Evolutionary conservation across 305 asterid species (phyloP), one percentile per base, ranked within the genome.

Genomic region (Solanum hybrid): DNA sequence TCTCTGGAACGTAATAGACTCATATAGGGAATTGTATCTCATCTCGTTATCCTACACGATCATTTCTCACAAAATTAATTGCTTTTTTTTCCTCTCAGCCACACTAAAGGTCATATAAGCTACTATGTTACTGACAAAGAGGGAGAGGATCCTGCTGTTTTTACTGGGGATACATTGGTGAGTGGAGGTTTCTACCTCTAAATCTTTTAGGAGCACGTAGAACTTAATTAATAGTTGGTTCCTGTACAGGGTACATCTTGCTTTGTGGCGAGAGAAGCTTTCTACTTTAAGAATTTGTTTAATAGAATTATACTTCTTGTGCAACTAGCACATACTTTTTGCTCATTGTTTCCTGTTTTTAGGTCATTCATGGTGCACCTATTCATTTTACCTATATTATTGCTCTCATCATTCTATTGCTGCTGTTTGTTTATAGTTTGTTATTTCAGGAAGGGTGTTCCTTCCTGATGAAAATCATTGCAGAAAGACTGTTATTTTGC

Each of bases 151-250:
- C 97, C 97, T 72, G 98, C 97, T 39, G 98, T 97, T 89, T 97
- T 97, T 92, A 96, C 99, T 26, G 98, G 99, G 51, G 99, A 97
- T 92, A 96, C 99, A 89, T 70, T 97, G 98, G 98, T 96, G 93
- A 93, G 98, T 92, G 32, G 70, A 36, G 88, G 89, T 87, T 38
- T 68, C 89, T 88, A 82, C 79, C 36, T 82, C 87, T 61, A 31
- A 75, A 70, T 37, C 9, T 89, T 38, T 61, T 88, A 22, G 80
- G 34, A 89, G 87, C 45, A 75, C 4, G 32, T 88, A 41, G 86
- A 73, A 38, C 77, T 72, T 29, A 76, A 65, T 85, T 57, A 31
- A 7, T 85, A 32, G 32, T 57, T 57, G 78, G 51, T 57, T 85
- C 22, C 76, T 15, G 22, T 57, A 31, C 88, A 85, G 41, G 39